A percentile compares a stretch with the other conserved stretches of the same genome.
These are phyloP conservation scores for Fusarium secorum DNA, from an alignment of 2,329 filamentous ascomycete genomes.

Conservation along the genomic window DNA sequence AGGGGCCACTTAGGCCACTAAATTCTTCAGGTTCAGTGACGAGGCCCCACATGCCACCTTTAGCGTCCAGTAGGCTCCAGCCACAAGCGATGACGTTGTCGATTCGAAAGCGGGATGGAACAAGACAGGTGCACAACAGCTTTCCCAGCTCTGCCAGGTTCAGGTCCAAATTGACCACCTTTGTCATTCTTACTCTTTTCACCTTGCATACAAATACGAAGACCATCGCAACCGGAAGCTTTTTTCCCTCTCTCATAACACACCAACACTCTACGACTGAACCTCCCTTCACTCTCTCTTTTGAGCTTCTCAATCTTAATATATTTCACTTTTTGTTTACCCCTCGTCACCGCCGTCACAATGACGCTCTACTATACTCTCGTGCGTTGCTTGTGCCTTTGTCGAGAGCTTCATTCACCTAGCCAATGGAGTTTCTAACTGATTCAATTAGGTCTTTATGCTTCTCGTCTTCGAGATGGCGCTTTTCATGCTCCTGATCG, in stretches of 20 bases:
- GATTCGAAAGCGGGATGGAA: conserved; percentile 39
- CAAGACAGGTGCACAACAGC: conserved; percentile 31
- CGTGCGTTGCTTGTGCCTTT: conserved; percentile 47
- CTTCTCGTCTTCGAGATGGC: conserved; percentile 84
- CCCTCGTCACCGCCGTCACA: conserved; percentile 45
- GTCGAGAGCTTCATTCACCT: neutral
- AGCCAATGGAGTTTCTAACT: conserved; percentile 11
- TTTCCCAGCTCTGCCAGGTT: conserved; percentile 35
- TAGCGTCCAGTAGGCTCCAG: conserved; percentile 31
- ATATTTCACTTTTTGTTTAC: conserved; percentile 21
- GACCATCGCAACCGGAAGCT: conserved; percentile 8
- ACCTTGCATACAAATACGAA: conserved; percentile 29
- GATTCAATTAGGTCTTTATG: conserved; percentile 74
- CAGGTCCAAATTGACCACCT: conserved; percentile 44
- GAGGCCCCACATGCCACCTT: conserved; percentile 15
- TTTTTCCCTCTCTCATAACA: neutral
- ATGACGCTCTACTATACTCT: conserved; percentile 68
- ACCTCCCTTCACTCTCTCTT: neutral
- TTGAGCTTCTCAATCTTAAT: conserved; percentile 13
- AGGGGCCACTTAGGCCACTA: neutral
- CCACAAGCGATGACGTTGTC: conserved; percentile 50
- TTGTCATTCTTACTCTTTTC: conserved; percentile 26
- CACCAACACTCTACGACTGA: neutral
- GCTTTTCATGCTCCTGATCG: conserved; percentile 79
- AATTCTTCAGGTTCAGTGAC: conserved; percentile 1